Evolutionary conservation across 106 monocot genomes (phyloP), one percentile per base, ranked within the genome.

Genomic region (Dendrobium officinale): DNA sequence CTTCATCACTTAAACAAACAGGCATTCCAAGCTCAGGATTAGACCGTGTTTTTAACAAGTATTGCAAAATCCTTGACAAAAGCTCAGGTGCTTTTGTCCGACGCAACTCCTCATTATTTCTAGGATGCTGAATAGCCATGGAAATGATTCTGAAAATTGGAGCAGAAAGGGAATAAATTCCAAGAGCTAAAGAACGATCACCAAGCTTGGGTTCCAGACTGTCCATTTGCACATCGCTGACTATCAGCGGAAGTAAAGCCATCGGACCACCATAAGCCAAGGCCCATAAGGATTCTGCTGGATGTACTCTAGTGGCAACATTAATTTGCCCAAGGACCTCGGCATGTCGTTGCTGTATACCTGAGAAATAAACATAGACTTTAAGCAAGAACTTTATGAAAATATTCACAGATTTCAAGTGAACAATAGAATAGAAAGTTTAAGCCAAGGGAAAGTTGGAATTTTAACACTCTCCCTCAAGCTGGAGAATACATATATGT

Each of bases 271-370:
- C 92, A 90, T 87, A 86, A 24, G 95, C 88, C 83, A 99, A 88
- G 27, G 98, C 94, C 98, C 98, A 99, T 48, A 99, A 82, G 70
- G 98, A 92, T 78, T 95, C 95, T 59, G 86, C 56, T 54, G 86
- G 92, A 40, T 91, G 92, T 67, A 89, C 56, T 51, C 98, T 83
- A 78, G 85, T 75, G 79, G 95, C 92, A 85, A 95, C 85, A 88
- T 93, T 89, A 82, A 99, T 92, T 84, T 84, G 89, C 51, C 98
- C 98, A 86, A 99, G 88, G 29, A 95, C 92, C 85, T 99, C 98
- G 84, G 98, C 91, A 89, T 91, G 89, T 75, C 86, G 87, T 77
- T 84, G 86, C 18, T 88, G 90, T 80, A 87, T 64, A 75, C 98
- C 98, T 99, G 80, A 76, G 79, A 74, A 79, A 68, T 27, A 43